A percentile compares a stretch with the other conserved stretches of the same genome.
Conservation (phyloP, 805 yeast genomes). For the Metschnikowia cubensis region DNA sequence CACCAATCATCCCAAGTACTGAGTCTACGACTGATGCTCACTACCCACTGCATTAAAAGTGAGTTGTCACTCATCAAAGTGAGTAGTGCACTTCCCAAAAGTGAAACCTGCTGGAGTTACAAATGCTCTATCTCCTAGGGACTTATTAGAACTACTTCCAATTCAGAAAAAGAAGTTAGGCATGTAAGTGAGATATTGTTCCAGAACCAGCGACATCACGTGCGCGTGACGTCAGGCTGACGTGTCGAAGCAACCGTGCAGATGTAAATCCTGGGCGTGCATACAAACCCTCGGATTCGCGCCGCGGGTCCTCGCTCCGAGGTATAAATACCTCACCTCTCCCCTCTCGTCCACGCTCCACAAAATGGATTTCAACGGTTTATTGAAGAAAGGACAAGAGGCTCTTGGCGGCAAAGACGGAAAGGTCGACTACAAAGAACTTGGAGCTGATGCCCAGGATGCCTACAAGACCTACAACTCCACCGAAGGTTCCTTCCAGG, state of each 20-base stretch:
- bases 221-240: slow-evolving; percentile 1
- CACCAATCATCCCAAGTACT: too few relatives aligned
- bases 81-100: too few relatives aligned
- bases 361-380: slow-evolving; percentile 30
- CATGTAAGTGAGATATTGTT: too few relatives aligned
- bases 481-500: slow-evolving; percentile 25
- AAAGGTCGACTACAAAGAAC: slow-evolving; percentile 21
- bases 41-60: too few relatives aligned
- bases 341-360: background rate
- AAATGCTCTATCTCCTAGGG: too few relatives aligned
- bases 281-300: background rate
- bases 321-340: background rate
- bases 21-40: too few relatives aligned
- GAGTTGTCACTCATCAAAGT: too few relatives aligned
- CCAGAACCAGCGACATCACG: background rate
- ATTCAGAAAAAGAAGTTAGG: background rate
- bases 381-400: slow-evolving; percentile 31
- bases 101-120: too few relatives aligned
- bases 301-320: background rate
- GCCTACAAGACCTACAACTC: slow-evolving; percentile 32
- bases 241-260: slow-evolving; percentile 1
- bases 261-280: background rate
- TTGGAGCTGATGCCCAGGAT: slow-evolving; percentile 32
- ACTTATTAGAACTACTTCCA: too few relatives aligned
- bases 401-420: slow-evolving; percentile 25